phyloP scores from a whole-genome alignment of 2,329 filamentous ascomycete genomes.

The Fusarium hostae region DNA sequence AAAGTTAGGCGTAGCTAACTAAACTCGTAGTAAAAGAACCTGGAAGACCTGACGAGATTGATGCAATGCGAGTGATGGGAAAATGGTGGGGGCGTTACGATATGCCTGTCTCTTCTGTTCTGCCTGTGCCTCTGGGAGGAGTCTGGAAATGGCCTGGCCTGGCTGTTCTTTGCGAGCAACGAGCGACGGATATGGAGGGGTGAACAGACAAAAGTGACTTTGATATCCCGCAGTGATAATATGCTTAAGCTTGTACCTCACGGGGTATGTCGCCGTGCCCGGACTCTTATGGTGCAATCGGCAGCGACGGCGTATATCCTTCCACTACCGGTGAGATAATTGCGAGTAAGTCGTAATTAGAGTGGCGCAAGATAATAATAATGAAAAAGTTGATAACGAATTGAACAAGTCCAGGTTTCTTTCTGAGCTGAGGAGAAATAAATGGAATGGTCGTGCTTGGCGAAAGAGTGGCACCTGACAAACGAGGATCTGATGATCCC shows the following conservation, averaged over 20 bases:
- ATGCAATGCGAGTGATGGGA: slow-evolving; percentile 27
- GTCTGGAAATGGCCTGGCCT: background rate
- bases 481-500: slow-evolving; percentile 14
- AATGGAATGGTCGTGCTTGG: slow-evolving; percentile 10
- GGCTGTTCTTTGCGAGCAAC: slow-evolving; percentile 13
- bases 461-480: slow-evolving; percentile 19
- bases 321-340: slow-evolving; percentile 13
- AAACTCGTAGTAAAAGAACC: background rate
- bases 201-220: slow-evolving; percentile 28
- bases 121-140: background rate
- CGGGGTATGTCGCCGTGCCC: slow-evolving; percentile 20
- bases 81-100: slow-evolving; percentile 24
- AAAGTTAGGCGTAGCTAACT: slow-evolving; percentile 1
- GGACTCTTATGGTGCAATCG: slow-evolving; percentile 30
- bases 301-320: slow-evolving; percentile 16
- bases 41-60: slow-evolving; percentile 17
- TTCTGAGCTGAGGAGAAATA: slow-evolving; percentile 4
- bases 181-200: slow-evolving; percentile 25
- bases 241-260: slow-evolving; percentile 31
- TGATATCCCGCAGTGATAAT: background rate
- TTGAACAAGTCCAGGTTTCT: slow-evolving; percentile 2
- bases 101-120: background rate
- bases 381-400: background rate
- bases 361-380: slow-evolving; percentile 1
- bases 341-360: slow-evolving; percentile 1